These are phyloP conservation scores for Penicillium sp. DNA, from an alignment of 2,329 filamentous ascomycete genomes.

Conservation along the genomic window DNA sequence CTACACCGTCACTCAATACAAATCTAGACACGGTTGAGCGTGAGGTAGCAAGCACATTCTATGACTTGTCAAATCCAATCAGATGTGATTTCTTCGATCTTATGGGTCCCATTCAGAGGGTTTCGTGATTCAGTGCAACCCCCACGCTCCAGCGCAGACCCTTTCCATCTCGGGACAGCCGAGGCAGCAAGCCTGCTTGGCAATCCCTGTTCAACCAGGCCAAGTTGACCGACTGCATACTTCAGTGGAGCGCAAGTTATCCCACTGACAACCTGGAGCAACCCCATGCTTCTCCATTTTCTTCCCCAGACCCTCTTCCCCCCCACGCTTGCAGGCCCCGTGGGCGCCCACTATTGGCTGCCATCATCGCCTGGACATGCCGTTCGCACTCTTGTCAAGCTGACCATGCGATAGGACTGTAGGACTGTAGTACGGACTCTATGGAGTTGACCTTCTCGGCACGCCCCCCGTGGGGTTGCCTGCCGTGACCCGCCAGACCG, in stretches of 20 bases:
- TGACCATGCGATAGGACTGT: background rate
- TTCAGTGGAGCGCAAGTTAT: background rate
- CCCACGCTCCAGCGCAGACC: background rate
- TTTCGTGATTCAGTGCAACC: background rate
- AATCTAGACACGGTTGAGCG: background rate
- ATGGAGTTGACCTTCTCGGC: background rate
- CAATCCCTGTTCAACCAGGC: background rate
- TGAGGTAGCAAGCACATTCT: background rate
- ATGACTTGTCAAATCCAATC: background rate
- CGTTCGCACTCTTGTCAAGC: background rate
- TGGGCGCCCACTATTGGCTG: background rate
- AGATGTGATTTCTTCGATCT: background rate
- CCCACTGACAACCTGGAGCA: background rate
- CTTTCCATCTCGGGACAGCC: background rate
- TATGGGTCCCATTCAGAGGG: background rate
- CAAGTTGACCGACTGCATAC: background rate
- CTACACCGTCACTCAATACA: too few species aligned
- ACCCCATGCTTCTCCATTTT: background rate
- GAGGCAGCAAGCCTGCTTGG: background rate
- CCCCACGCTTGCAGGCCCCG: background rate
- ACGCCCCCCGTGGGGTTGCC: background rate
- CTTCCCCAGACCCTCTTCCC: background rate
- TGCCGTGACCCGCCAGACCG: background rate
- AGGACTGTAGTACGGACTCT: too few species aligned
- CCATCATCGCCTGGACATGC: background rate